phyloP scores from a whole-genome alignment of 73 alveolate species.

The Stentor roeselii region DNA sequence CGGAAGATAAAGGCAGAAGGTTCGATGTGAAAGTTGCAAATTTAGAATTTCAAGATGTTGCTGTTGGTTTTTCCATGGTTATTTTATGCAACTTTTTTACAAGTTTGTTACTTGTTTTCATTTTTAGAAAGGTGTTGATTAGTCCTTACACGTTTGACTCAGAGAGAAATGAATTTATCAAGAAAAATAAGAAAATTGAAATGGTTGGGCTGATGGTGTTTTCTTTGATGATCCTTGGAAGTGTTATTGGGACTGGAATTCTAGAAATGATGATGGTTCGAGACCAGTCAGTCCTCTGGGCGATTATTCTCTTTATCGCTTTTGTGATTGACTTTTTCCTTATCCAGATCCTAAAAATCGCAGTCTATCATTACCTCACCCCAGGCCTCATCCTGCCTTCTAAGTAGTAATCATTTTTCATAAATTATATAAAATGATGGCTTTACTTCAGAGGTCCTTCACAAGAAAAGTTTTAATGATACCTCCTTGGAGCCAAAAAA shows the following conservation, averaged over 20 bases:
- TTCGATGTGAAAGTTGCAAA: not conserved
- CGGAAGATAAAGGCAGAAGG: not conserved
- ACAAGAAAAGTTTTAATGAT: not conserved
- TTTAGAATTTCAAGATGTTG: not conserved
- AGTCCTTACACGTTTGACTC: not conserved
- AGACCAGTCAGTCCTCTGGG: not conserved
- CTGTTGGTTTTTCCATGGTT: not conserved
- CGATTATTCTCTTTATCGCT: not conserved
- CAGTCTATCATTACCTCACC: not conserved
- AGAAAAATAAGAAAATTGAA: not conserved
- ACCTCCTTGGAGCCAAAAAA: constrained; percentile 37
- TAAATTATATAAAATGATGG: too few relatives aligned
- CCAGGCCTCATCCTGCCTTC: not conserved
- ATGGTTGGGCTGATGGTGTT: not conserved
- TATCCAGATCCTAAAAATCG: not conserved
- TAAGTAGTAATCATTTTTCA: too few relatives aligned
- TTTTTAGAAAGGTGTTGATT: not conserved
- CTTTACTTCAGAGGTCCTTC: not conserved
- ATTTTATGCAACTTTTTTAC: too few relatives aligned
- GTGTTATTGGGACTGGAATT: not conserved
- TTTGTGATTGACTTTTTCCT: not conserved
- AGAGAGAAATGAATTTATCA: not conserved
- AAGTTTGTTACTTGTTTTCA: not conserved
- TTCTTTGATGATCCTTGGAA: not conserved
- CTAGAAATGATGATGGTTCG: not conserved